Evolutionary conservation across 208 protist species (phyloP), one percentile per base, ranked within the genome.

Genomic region (Crithidia brevicula): DNA sequence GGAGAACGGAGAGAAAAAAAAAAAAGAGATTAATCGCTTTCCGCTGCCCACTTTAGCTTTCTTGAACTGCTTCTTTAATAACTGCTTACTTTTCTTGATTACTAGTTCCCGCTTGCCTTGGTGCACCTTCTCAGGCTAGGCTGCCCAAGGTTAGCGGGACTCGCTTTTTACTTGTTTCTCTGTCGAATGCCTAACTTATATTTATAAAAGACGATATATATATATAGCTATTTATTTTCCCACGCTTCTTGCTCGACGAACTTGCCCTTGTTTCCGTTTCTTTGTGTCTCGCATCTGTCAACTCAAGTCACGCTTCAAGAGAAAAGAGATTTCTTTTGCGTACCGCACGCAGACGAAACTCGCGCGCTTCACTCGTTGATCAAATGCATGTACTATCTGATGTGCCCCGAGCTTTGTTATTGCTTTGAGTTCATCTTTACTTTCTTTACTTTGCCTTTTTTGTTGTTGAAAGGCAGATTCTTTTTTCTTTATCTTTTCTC

Each of bases 131-230:
- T 22, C n/a, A 8, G 40, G 36, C 25, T 52, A 16, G 42, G 43
- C n/a, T 52, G 57, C 40, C 52, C 30, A 30, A 50, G n/a, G 25
- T 27, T 43, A 36, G n/a, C n/a, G 30, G 25, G 25, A 15, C 57
- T 52, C 43, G 57, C 57, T 63, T 63, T 13, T 50, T n/a, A n/a
- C n/a, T n/a, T 50, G 46, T 50, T 5, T 1, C 33, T 40, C 30
- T 52, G 28, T 33, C 40, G n/a, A n/a, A n/a, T n/a, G n/a, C 52
- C 57, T 43, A 42, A 52, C 9, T 43, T 63, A 52, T 52, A 52
- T 36, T 52, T 40, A 52, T 23, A 36, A 60, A 36, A 42, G 36
- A 42, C 1, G 27, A 46, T 59, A 46, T 31, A 46, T 45, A 46
- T 59, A 20, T 28, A 34, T 61, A 34, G n/a, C n/a, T n/a, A n/a